phyloP scores from a whole-genome alignment of 768 basidiomycete species.

The Cystobasidium onofrii region DNA sequence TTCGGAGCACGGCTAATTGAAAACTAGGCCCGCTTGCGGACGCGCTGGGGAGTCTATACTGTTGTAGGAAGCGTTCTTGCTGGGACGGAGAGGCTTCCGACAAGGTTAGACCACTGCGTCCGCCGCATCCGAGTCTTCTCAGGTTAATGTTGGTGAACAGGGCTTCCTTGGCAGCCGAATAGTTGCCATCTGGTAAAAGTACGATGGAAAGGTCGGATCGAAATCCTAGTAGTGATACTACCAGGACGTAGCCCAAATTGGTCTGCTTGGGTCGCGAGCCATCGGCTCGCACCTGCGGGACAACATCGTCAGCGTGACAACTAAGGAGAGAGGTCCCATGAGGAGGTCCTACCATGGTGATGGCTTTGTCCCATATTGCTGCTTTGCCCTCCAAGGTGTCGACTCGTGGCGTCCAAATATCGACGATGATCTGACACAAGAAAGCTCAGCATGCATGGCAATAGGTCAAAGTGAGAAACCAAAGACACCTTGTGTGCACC shows the following conservation, averaged over 20 bases:
- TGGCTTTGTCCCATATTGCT: slow-evolving; percentile 17
- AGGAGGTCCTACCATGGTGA: slow-evolving; percentile 9
- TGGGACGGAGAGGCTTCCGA: slow-evolving; percentile 27
- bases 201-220: slow-evolving; percentile 24
- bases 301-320: neutral
- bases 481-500: slow-evolving; percentile 8
- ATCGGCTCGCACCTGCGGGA: neutral
- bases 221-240: slow-evolving; percentile 17
- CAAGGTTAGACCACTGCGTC: slow-evolving; percentile 26
- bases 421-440: slow-evolving; percentile 29
- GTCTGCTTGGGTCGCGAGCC: slow-evolving; percentile 30
- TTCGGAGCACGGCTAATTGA: slow-evolving; percentile 2
- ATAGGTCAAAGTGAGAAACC: neutral
- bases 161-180: neutral
- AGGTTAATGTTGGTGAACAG: slow-evolving; percentile 34
- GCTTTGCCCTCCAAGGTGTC: neutral
- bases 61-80: slow-evolving; percentile 30
- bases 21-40: neutral
- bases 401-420: slow-evolving; percentile 17
- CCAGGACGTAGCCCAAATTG: slow-evolving; percentile 16
- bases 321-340: too few species aligned
- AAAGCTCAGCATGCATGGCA: neutral
- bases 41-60: slow-evolving; percentile 25
- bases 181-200: slow-evolving; percentile 21
- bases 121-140: slow-evolving; percentile 32